Evolutionary conservation across 805 yeast genomes (phyloP), one percentile per base, ranked within the genome.

Genomic region (Candida krabiensis): DNA sequence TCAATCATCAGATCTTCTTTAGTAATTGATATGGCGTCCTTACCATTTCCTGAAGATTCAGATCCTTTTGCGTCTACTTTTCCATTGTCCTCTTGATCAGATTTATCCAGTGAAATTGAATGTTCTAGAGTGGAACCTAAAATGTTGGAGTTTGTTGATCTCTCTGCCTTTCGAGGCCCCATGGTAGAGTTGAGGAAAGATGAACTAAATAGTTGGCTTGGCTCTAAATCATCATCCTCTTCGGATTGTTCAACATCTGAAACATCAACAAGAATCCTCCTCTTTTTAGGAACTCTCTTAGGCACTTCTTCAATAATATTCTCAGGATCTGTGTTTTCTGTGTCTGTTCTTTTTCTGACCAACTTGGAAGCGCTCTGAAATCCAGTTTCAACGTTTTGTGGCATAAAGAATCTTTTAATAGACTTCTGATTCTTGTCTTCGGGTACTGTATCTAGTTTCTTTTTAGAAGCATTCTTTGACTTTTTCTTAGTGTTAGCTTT

Each of bases 381-480:
- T 0, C 88, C 90, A 0, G 81, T 73, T 28, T 71, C 75, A 4
- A 78, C 90, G 50, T 78, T 70, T 46, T 80, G 85, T 0, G 93
- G 93, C 86, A 84, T 79, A 56, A 79, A 80, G 46, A 84, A 84
- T 30, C 61, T 64, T 55, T 82, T 56, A 40, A 41, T 41, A 18
- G 38, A 22, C 19, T 40, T 49, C 43, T 52, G 49, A 17, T 31
- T 30, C 21, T 22, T 16, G 9, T 40, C 34, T 9, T 14, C 36
- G n/a, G n/a, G n/a, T n/a, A n/a, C n/a, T 5, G 21, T 31, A 13
- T 32, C 36, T 8, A 25, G 29, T 9, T 35, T 30, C 33, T 35
- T 37, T 34, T 37, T 34, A 9, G 33, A 19, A 28, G 14, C 28
- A 30, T 41, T 35, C 24, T 33, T 28, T 19, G 35, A 23, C 9